These are phyloP conservation scores for Ascocoryne sarcoides DNA, from an alignment of 2,329 filamentous ascomycete species.

Conservation along the genomic window DNA sequence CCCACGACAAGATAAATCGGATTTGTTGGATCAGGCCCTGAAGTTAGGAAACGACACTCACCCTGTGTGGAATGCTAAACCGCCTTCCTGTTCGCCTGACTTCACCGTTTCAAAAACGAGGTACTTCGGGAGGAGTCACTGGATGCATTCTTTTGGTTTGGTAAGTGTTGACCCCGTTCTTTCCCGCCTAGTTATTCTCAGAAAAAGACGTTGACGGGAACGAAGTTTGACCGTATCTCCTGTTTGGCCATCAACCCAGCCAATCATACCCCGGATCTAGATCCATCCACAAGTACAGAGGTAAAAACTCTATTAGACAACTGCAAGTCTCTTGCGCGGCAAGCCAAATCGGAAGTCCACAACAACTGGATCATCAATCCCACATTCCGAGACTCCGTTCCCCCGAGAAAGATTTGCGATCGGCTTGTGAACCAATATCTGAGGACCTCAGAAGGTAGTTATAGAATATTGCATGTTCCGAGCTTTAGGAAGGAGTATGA, in stretches of 20 bases:
- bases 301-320: conserved; percentile 9
- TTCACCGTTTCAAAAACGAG: conserved; percentile 20
- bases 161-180: conserved; percentile 6
- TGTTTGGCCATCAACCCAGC: conserved; percentile 8
- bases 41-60: too few species aligned
- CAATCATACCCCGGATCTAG: conserved; percentile 3
- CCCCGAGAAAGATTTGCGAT: conserved; percentile 26
- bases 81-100: too few species aligned
- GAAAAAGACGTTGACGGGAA: background rate
- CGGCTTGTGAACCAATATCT: conserved; percentile 34
- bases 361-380: conserved; percentile 10
- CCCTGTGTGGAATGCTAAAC: too few species aligned
- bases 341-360: conserved; percentile 15
- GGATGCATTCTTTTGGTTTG: conserved; percentile 20
- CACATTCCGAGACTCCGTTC: conserved; percentile 13
- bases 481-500: conserved; percentile 37
- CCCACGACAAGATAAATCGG: too few species aligned
- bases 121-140: conserved; percentile 22
- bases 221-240: conserved; percentile 12
- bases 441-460: conserved; percentile 34
- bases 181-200: background rate
- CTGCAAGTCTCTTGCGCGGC: conserved; percentile 17
- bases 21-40: too few species aligned
- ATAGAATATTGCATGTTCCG: conserved; percentile 38
- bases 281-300: background rate